Conservation (phyloP, 257 asterid species). For the Fraxinus anomala region DNA sequence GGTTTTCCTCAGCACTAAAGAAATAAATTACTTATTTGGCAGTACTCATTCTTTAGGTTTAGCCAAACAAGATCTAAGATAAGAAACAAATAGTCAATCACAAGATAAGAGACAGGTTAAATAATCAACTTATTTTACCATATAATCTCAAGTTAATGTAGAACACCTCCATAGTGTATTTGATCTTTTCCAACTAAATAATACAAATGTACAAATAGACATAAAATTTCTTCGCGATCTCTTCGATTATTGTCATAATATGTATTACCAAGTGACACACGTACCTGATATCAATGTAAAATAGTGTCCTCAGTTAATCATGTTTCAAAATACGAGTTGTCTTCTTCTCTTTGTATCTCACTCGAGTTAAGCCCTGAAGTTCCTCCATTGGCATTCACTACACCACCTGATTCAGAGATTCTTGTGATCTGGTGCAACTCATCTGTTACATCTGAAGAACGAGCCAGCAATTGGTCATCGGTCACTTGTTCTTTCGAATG, state of each 20-base stretch:
- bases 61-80: not conserved
- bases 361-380: constrained; percentile 35
- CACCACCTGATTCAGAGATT: constrained; percentile 77
- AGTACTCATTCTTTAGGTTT: not conserved
- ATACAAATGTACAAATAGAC: not conserved
- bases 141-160: not conserved
- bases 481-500: constrained; percentile 50
- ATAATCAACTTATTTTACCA: not conserved
- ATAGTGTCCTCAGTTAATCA: constrained; percentile 12
- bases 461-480: constrained; percentile 63
- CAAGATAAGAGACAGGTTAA: not conserved
- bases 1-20: no score
- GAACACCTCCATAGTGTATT: not conserved
- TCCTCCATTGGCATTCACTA: constrained; percentile 45
- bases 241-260: constrained; percentile 10
- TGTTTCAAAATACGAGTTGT: constrained; percentile 42
- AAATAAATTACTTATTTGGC: no score
- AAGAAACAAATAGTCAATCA: not conserved
- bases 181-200: not conserved
- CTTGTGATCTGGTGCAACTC: constrained; percentile 73
- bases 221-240: not conserved
- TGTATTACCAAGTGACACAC: not conserved
- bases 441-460: constrained; percentile 51
- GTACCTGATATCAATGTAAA: constrained; percentile 15
- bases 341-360: constrained; percentile 53